These are phyloP conservation scores for Malus hybrid DNA, from an alignment of 331 rosid species.

Conservation along the genomic window DNA sequence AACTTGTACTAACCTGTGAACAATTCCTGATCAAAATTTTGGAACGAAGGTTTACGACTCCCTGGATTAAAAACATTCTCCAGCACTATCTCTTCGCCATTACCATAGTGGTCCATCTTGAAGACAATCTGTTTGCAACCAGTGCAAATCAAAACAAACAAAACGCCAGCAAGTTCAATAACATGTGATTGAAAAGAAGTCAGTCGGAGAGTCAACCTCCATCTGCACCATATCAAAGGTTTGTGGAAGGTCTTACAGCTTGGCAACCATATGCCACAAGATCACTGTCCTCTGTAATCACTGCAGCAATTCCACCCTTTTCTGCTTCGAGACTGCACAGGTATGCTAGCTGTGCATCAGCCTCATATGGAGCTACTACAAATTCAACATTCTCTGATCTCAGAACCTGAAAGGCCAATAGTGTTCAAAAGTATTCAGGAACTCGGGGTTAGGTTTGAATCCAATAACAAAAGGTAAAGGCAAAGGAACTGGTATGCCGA, in stretches of 20 bases:
- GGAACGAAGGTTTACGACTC: constrained; percentile 57
- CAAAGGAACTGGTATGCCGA: not conserved
- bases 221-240: constrained; percentile 30
- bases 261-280: constrained; percentile 86
- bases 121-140: constrained; percentile 57
- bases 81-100: constrained; percentile 66
- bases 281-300: constrained; percentile 67
- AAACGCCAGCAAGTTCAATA: constrained; percentile 11
- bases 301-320: constrained; percentile 67
- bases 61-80: constrained; percentile 51
- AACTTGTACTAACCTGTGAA: constrained; percentile 49
- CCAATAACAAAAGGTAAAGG: not conserved
- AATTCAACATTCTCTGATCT: constrained; percentile 76
- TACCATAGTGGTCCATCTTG: constrained; percentile 88
- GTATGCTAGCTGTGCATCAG: constrained; percentile 94
- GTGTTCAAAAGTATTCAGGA: not conserved
- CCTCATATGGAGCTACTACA: constrained; percentile 96
- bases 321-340: constrained; percentile 49
- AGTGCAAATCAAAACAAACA: constrained; percentile 19
- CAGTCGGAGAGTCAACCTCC: constrained; percentile 29
- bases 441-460: not conserved
- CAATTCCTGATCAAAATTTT: constrained; percentile 51
- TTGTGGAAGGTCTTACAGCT: constrained; percentile 64
- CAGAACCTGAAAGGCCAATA: constrained; percentile 48
- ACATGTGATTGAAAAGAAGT: constrained; percentile 8